Percentiles rank a stretch among this genome's conserved stretches.
Evolutionary conservation across 2,329 filamentous ascomycete genomes (phyloP).

Genomic region (Xylariales sp.): DNA sequence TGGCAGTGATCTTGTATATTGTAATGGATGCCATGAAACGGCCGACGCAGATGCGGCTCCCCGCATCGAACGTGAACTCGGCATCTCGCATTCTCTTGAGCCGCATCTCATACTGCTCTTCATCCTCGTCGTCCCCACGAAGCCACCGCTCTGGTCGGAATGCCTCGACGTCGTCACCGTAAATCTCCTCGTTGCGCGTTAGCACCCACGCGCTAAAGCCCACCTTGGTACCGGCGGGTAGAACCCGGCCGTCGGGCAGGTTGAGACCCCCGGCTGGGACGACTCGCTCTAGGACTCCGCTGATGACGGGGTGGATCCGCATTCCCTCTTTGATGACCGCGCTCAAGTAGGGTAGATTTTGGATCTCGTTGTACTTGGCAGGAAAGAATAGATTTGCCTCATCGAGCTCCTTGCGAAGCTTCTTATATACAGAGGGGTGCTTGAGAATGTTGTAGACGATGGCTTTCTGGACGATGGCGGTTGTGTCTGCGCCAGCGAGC

Average conservation of each 20-base stretch:
- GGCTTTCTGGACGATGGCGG: slow-evolving; percentile 26
- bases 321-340: slow-evolving; percentile 48
- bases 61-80: too few species aligned
- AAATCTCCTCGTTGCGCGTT: neutral
- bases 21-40: too few species aligned
- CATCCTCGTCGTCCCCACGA: too few species aligned
- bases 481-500: slow-evolving; percentile 32
- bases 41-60: too few species aligned
- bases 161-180: neutral
- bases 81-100: too few species aligned
- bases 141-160: neutral
- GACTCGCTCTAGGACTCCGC: slow-evolving; percentile 44
- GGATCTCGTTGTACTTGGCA: neutral
- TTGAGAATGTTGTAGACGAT: slow-evolving; percentile 32
- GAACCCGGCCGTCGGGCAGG: slow-evolving; percentile 32
- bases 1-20: too few species aligned
- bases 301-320: slow-evolving; percentile 43
- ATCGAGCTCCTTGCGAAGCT: slow-evolving; percentile 32
- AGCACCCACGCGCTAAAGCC: neutral
- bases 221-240: slow-evolving; percentile 11
- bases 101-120: too few species aligned
- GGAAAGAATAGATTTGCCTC: neutral
- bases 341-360: slow-evolving; percentile 30
- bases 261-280: slow-evolving; percentile 36
- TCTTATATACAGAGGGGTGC: slow-evolving; percentile 20